Base-by-base conservation (phyloP, 75 land plant species). In the Picea sitchensis region DNA sequence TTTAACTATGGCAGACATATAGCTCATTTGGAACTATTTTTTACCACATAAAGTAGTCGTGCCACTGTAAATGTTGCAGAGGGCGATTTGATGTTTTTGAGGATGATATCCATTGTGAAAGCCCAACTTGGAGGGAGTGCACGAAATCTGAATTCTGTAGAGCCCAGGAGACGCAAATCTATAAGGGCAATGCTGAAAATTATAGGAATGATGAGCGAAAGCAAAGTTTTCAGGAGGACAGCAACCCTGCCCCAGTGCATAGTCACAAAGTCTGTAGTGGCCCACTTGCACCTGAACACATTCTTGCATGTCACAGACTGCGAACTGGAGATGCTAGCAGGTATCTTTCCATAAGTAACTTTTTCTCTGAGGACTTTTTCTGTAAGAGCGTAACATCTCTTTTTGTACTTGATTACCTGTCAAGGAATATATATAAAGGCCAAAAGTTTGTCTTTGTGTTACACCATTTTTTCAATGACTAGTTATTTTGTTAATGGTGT, bases 71-170 rank as follows among this genome's bases (percentile, higher is more conserved):
- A 71, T 76, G 56, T 23, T 89, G 90, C 93, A 95, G 98, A 76
- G 94, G 89, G 63, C 91, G 83, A 79, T 94, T 95, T 86, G 98
- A 95, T 86, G 79, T 94, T 21, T 82, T 82, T 85, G 96, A 88
- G 47, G 96, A 88, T 84, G 96, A 95, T 67, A 76, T 14, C 5
- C 80, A 78, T 73, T 73, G 74, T 78, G 86, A 65, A 36, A 89
- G 92, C 76, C 83, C 91, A 62, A 79, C 61, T 73, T 80, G 80
- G 78, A 89, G 80, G 63, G 80, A 81, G 64, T 31, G 31, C 74
- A 77, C 82, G 59, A 80, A 78, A 54, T 5, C 80, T 34, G 82
- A 86, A 23, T 20, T 30, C 75, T 60, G 14, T 30, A 68, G 20
- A 67, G 38, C 81, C 44, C 11, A 59, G 20, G 76, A 71, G 7